Base-by-base conservation (phyloP, 305 asterid species). In the Fraxinus sp. region DNA sequence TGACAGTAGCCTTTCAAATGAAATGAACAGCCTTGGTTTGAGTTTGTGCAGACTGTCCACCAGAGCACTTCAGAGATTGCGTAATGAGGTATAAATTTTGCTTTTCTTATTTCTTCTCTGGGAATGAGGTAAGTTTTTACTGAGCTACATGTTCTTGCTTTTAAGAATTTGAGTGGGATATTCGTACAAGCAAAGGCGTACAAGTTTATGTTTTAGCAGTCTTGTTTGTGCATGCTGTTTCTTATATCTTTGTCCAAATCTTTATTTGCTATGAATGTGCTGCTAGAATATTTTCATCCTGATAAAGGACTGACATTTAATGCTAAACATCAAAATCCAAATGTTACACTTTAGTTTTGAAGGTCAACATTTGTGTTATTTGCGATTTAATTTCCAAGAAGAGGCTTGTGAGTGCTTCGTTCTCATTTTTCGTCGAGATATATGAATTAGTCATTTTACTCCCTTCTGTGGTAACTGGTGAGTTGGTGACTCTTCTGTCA, bases 1-100 rank as follows among this genome's bases (percentile, higher is more conserved):
- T 78, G 99, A 96, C 84, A 87, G 98, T 88, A 89, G 95, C 92
- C 68, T 92, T 89, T 88, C 95, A 83, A 88, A 85, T 89, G 98
- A 96, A 87, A 94, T 93, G 89, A 92, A 90, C 92, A 85, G 86
- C 86, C 96, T 96, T 75, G 98, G 96, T 77, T 86, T 91, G 88
- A 91, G 90, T 90, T 89, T 95, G 88, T 96, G 98, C 87, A 87
- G 94, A 62, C 89, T 96, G 84, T 96, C 98, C 85, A 96, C 99
- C 84, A 90, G 99, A 89, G 90, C 96, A 84, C 99, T 96, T 87
- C 99, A 96, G 94, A 92, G 89, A 87, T 89, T 96, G 89, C 95
- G 99, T 62, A 96, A 96, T 79, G 99, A 96, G 97, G 98, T 92
- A 85, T 32, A 80, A 3, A 28, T 77, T 80, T 70, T 41, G 70